Evolutionary conservation across 176 grass and related monocot species (phyloP), one percentile per base, ranked within the genome.

Genomic region (Avena insularis): DNA sequence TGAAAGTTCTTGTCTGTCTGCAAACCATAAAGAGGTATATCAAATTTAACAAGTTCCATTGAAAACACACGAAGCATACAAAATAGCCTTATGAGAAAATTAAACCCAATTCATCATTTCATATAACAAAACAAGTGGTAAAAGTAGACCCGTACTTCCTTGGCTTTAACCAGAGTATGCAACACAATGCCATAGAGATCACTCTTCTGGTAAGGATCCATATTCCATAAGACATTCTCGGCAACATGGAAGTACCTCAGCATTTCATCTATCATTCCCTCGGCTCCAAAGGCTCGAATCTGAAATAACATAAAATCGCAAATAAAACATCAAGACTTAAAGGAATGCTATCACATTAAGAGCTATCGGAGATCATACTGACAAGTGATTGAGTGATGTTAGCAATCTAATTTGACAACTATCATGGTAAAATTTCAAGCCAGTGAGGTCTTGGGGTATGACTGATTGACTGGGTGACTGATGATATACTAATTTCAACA

Each of bases 231-330:
- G 67, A 92, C 62, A 82, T 79, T 91, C 71, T 95, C 96, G 75
- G 92, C 90, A 80, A 92, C 51, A 85, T 98, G 91, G 76, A 98
- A 90, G 87, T 94, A 94, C 33, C 46, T 86, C 79, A 98, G 55
- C 96, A 98, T 95, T 76, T 95, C 93, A 48, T 95, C 80, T 88
- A 91, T 83, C 96, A 98, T 95, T 19, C 96, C 96, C 85, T 98
- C 96, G 36, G 73, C 82, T 84, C 92, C 96, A 86, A 98, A 81
- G 86, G 92, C 96, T 88, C 64, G 88, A 82, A 98, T 87, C 93
- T 98, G 89, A 67, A 90, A 88, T 21, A 82, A 31, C 60, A 47
- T 80, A 38, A 38, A 75, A 45, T 17, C 9, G 23, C 53, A 53
- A 81, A 69, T 50, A 23, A 79, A 77, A 76, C 75, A 85, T 36